Evolutionary conservation across 2,329 filamentous ascomycete species (phyloP), one percentile per base, ranked within the genome.

Genomic region (Alternaria consortialis): DNA sequence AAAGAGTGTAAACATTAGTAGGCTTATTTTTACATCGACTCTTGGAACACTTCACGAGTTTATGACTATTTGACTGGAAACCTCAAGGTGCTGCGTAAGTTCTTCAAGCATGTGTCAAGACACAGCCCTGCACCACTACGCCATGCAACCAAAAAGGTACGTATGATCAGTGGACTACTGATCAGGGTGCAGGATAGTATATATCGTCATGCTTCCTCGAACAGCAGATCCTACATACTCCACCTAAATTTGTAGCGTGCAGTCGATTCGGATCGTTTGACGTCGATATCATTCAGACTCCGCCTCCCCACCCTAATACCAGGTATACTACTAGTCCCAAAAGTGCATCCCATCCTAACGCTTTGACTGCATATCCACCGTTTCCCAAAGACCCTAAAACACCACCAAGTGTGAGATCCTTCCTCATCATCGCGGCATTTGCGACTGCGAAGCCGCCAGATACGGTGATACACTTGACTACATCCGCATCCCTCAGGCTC

Each of bases 261-360:
- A 25, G 12, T 15, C 20, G 8, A 42, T 25, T 25, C 20, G 39
- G 2, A 42, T 42, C 20, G 6, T 42, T 42, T 25, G 12, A 25
- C 4, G 4, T 15, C 20, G 7, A 25, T 8, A 20, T 2, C 20
- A 20, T 27, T 56, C 47, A 75, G 3, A 75, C 67, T 2, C 72
- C 73, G 4, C 72, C 71, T 25, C 71, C 71, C 73, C 71, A 74
- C 8, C 62, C 58, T 46, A 73, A 29, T 5, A 68, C 63, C 7
- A 50, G 50, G 54, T 52, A 65, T 4, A 75, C 55, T n/a, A 68
- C 31, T 3, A 37, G 46, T 7, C 68, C 67, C 15, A 74, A 7
- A 8, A 70, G 46, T n/a, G 63, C 66, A 66, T 76, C 73, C 69
- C 72, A 75, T 1, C 63, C 72, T 34, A 76, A 42, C 36, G 70